These are phyloP conservation scores for Turritis glabra DNA, from an alignment of 345 rosid genomes.

Conservation along the genomic window DNA sequence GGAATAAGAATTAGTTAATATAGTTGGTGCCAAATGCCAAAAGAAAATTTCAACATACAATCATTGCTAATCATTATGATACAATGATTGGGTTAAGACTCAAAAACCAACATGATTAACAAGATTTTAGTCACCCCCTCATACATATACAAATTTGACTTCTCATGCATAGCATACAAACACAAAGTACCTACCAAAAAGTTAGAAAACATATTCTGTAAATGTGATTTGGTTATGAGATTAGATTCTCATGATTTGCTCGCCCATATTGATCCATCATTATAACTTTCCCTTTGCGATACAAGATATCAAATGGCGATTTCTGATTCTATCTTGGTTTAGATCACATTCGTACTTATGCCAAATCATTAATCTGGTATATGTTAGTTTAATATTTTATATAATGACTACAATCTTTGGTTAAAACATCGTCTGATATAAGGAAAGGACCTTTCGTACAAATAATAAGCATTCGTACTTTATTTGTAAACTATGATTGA, in stretches of 20 bases:
- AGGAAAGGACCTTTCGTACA: slow-evolving; percentile 29
- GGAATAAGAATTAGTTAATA: slow-evolving; percentile 27
- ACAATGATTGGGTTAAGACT: slow-evolving; percentile 36
- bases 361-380: slow-evolving; percentile 1
- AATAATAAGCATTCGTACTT: slow-evolving; percentile 6
- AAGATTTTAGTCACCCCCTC: slow-evolving; percentile 8
- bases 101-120: slow-evolving; percentile 26
- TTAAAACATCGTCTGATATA: not conserved
- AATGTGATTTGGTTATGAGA: slow-evolving; percentile 15
- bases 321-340: slow-evolving; percentile 11
- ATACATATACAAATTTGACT: slow-evolving; percentile 32
- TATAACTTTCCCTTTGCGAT: not conserved
- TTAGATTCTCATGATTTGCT: slow-evolving; percentile 32
- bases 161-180: slow-evolving; percentile 15
- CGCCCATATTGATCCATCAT: slow-evolving; percentile 21
- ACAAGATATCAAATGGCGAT: slow-evolving; percentile 16
- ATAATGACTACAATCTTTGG: not conserved
- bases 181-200: slow-evolving; percentile 17
- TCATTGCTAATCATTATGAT: slow-evolving; percentile 38
- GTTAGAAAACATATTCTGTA: slow-evolving; percentile 10
- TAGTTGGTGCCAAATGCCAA: slow-evolving; percentile 38
- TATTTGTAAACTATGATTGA: slow-evolving; percentile 13
- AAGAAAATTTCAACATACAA: slow-evolving; percentile 27
- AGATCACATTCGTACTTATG: slow-evolving; percentile 14
- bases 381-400: not conserved